Evolutionary conservation across 2,329 filamentous ascomycete genomes (phyloP).

Genomic region (Neonectria hederae): DNA sequence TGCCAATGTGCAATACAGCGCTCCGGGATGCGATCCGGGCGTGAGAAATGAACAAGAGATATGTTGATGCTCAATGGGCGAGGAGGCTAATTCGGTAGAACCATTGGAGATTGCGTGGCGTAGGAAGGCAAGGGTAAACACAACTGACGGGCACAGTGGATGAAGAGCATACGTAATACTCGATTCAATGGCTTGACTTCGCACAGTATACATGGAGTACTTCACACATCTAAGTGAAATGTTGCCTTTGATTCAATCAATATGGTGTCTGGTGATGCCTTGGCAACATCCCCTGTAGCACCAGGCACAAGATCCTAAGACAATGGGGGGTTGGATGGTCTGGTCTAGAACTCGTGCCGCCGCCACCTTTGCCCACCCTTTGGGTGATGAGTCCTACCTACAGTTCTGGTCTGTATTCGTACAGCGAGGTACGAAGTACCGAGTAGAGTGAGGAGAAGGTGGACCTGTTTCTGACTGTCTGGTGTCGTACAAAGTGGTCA

Average conservation of each 20-base stretch:
- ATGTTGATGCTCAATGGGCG: not conserved
- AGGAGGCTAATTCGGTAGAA: constrained; percentile 5
- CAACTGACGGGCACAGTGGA: not conserved
- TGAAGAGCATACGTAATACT: constrained; percentile 2
- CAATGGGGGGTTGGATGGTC: not conserved
- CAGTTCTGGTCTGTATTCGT: not conserved
- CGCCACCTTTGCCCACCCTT: not conserved
- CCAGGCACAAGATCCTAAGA: not conserved
- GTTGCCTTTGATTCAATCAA: not conserved
- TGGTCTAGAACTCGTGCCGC: constrained; percentile 5
- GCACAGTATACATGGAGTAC: not conserved
- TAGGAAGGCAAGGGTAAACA: constrained; percentile 2
- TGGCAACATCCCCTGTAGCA: not conserved
- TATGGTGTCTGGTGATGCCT: not conserved
- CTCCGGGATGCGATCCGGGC: constrained; percentile 18
- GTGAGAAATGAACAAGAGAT: constrained; percentile 8
- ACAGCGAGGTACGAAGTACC: not conserved
- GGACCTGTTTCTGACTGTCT: not conserved
- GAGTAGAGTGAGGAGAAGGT: not conserved
- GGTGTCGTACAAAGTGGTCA: not conserved
- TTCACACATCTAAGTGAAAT: not conserved
- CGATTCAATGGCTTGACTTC: not conserved
- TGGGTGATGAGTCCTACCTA: not conserved
- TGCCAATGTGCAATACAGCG: constrained; percentile 25
- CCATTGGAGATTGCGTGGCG: constrained; percentile 16